These are phyloP conservation scores for Phaeoacremonium minimum DNA, from an alignment of 2,329 filamentous ascomycete species.

Conservation along the genomic window DNA sequence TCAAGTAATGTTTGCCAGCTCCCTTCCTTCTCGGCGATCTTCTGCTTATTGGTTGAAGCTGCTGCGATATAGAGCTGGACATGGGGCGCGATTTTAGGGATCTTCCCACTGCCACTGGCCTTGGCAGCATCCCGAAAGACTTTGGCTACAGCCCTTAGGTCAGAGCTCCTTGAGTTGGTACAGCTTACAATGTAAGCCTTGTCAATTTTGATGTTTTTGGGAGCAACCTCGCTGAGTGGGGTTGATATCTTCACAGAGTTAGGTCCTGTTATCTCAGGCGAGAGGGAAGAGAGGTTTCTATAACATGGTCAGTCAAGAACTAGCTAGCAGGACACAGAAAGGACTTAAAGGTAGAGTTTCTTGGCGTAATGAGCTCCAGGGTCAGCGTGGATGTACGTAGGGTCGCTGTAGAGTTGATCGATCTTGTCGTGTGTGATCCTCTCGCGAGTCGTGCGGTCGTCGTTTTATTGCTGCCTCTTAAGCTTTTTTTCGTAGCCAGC, in stretches of 20 bases:
- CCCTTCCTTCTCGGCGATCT: constrained; percentile 70
- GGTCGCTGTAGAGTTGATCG: constrained; percentile 66
- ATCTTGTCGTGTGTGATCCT: constrained; percentile 70
- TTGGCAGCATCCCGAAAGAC: constrained; percentile 78
- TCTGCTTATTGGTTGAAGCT: constrained; percentile 73
- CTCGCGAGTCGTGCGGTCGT: constrained; percentile 40
- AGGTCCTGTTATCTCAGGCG: constrained; percentile 79
- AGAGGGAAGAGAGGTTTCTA: constrained; percentile 78
- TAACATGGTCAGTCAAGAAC: too few species aligned
- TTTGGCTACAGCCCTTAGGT: constrained; percentile 73
- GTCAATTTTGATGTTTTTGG: constrained; percentile 70
- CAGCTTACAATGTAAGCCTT: constrained; percentile 97
- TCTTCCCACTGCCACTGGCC: constrained; percentile 44
- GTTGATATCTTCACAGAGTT: constrained; percentile 88
- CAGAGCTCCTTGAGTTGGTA: constrained; percentile 79
- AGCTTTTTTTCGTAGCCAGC: constrained; percentile 75
- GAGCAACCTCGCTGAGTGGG: constrained; percentile 67
- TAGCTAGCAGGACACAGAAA: too few species aligned
- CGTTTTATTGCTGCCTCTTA: constrained; percentile 60
- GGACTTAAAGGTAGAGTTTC: constrained; percentile 69
- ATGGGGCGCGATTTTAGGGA: constrained; percentile 66
- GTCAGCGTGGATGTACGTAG: constrained; percentile 66
- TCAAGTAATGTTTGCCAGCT: constrained; percentile 79
- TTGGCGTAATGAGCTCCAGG: constrained; percentile 80
- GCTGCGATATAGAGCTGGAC: constrained; percentile 89